Percentiles rank a stretch among this genome's conserved stretches.
These are phyloP conservation scores for Beauveria scarabaeidicola DNA, from an alignment of 2,329 filamentous ascomycete genomes.

Conservation along the genomic window DNA sequence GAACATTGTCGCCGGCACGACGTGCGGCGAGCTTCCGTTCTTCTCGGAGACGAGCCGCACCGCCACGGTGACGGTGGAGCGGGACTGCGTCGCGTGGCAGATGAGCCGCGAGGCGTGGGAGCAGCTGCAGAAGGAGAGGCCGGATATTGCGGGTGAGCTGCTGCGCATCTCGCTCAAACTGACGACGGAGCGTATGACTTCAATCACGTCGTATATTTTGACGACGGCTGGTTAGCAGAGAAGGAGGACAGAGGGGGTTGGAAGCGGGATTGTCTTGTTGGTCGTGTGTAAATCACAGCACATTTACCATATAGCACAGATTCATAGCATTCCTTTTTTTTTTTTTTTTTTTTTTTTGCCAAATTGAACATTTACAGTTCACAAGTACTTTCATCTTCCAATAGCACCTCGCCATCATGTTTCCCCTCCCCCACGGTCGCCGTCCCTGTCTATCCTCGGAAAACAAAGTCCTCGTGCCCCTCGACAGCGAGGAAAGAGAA, in stretches of 20 bases:
- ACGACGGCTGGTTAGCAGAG: constrained; percentile 36
- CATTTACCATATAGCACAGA: neutral
- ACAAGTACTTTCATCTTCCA: too few species aligned
- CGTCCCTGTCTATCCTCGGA: too few species aligned
- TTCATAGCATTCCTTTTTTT: neutral
- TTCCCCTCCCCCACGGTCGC: too few species aligned
- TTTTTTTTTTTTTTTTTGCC: neutral
- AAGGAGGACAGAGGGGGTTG: too few species aligned
- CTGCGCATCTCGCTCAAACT: constrained; percentile 83
- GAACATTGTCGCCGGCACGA: constrained; percentile 87
- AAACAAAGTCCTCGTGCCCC: too few species aligned
- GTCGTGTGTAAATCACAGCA: neutral
- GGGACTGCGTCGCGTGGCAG: constrained; percentile 74
- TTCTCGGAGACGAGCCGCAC: constrained; percentile 86
- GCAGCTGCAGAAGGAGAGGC: constrained; percentile 60
- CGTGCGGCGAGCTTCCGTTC: constrained; percentile 92
- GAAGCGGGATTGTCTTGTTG: too few species aligned
- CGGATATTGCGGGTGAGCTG: constrained; percentile 74
- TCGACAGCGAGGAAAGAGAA: too few species aligned
- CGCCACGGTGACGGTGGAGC: constrained; percentile 76
- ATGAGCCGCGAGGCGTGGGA: constrained; percentile 66
- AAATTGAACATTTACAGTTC: neutral
- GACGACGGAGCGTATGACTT: constrained; percentile 83
- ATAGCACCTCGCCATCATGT: too few species aligned
- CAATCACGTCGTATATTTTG: constrained; percentile 50